Evolutionary conservation across 2,329 filamentous ascomycete species (phyloP).

Genomic region (Arthrobotrys conoides): DNA sequence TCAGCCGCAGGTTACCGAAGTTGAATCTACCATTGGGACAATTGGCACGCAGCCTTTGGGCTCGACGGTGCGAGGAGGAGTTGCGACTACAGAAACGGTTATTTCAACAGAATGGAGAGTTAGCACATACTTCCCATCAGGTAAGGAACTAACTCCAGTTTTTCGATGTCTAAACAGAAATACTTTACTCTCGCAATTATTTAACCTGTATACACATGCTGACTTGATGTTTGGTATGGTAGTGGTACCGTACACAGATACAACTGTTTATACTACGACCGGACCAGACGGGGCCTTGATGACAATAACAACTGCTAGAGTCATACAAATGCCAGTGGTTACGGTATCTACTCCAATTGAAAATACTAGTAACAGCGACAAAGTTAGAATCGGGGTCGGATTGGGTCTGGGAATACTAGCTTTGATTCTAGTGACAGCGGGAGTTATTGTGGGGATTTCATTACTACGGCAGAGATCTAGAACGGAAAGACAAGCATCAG

Average conservation of each 20-base stretch:
- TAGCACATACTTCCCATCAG: conserved; percentile 20
- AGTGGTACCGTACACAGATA: conserved; percentile 22
- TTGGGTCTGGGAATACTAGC: conserved; percentile 13
- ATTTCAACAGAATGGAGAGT: neutral
- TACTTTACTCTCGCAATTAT: too few species aligned
- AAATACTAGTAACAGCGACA: neutral
- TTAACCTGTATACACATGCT: too few species aligned
- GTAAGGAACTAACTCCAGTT: neutral
- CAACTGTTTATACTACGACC: neutral
- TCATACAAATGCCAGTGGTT: neutral
- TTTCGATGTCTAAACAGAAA: too few species aligned
- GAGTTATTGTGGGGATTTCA: neutral
- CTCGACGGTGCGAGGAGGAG: neutral
- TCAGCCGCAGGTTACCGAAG: conserved; percentile 5
- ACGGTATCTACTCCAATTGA: neutral
- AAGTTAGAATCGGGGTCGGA: conserved; percentile 15
- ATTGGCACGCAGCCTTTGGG: neutral
- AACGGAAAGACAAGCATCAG: neutral
- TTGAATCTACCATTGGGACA: neutral
- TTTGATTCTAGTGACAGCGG: neutral
- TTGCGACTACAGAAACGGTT: neutral
- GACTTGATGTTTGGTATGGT: neutral
- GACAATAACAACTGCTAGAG: neutral
- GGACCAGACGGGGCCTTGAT: neutral
- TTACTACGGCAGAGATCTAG: neutral